phyloP scores from a whole-genome alignment of 192 early-diverging fungal species.

The Umbelopsis vinacea region DNA sequence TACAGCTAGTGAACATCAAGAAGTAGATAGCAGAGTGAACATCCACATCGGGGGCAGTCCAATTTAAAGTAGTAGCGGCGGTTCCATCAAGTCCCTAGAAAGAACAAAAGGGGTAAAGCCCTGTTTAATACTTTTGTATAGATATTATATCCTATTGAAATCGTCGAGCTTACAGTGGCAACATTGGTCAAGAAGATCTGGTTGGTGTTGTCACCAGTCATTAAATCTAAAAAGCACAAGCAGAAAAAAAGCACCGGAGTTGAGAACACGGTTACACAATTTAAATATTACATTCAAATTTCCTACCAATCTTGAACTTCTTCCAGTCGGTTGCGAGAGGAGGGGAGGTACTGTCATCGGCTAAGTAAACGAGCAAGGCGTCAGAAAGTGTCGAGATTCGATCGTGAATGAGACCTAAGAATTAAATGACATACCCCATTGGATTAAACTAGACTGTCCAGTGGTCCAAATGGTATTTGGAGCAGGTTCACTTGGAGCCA shows the following conservation, averaged over 20 bases:
- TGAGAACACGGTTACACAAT: background rate
- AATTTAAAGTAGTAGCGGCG: conserved; percentile 4
- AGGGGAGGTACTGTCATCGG: conserved; percentile 26
- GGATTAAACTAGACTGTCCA: conserved; percentile 29
- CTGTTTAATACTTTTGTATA: background rate
- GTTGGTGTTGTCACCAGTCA: conserved; percentile 44
- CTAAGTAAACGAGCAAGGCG: conserved; percentile 5
- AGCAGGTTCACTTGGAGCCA: conserved; percentile 37
- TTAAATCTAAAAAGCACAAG: conserved; percentile 34
- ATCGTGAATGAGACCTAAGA: background rate
- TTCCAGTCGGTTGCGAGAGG: conserved; percentile 25
- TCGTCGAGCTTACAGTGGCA: conserved; percentile 31
- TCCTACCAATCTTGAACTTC: conserved; percentile 38
- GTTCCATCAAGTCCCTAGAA: conserved; percentile 30
- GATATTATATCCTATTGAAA: background rate
- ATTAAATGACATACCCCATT: conserved; percentile 29
- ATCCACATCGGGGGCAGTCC: conserved; percentile 32
- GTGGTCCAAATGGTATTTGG: conserved; percentile 39
- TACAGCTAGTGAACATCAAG: conserved; percentile 46
- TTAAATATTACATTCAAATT: background rate
- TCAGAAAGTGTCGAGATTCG: background rate
- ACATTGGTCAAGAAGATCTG: conserved; percentile 32
- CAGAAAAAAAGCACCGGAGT: background rate
- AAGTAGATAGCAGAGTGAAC: conserved; percentile 45
- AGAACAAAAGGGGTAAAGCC: background rate